A percentile compares a stretch with the other conserved stretches of the same genome.
phyloP scores from a whole-genome alignment of 164 flowering plant species.

The Pachysandra terminalis region DNA sequence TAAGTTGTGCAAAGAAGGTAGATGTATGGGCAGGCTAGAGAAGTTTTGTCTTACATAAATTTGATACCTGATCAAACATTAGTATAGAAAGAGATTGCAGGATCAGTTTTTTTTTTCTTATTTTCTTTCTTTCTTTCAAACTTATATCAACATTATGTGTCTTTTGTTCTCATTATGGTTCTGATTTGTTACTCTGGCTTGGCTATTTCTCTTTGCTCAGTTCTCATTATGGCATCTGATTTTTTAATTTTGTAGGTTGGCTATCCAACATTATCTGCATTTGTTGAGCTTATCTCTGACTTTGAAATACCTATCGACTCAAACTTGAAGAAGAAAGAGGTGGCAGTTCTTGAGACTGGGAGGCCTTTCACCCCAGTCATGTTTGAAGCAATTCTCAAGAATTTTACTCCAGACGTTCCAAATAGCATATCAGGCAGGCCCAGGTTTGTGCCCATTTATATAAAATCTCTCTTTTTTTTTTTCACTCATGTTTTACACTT shows the following conservation, averaged over 20 bases:
- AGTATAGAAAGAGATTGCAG: neutral
- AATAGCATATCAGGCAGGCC: slow-evolving; percentile 70
- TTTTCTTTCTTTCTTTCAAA: too few species aligned
- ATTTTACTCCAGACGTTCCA: slow-evolving; percentile 86
- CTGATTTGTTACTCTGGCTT: too few species aligned
- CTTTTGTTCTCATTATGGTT: too few species aligned
- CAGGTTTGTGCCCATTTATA: slow-evolving; percentile 46
- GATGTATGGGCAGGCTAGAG: too few species aligned
- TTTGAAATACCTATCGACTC: slow-evolving; percentile 52
- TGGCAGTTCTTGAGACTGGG: slow-evolving; percentile 43
- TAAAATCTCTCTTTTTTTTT: neutral
- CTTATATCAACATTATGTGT: too few species aligned
- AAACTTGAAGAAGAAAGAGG: slow-evolving; percentile 45
- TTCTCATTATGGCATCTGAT: slow-evolving; percentile 8
- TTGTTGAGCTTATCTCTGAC: slow-evolving; percentile 64
- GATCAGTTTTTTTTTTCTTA: slow-evolving; percentile 1
- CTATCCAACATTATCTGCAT: slow-evolving; percentile 78
- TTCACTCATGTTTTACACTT: neutral
- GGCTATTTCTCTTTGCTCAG: neutral
- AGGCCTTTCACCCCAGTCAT: slow-evolving; percentile 76
- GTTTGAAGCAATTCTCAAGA: slow-evolving; percentile 80
- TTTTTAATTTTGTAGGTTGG: slow-evolving; percentile 43
- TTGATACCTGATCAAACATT: neutral
- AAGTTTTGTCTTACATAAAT: too few species aligned
- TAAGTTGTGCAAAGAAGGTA: too few species aligned